A percentile compares a stretch with the other conserved stretches of the same genome.
Evolutionary conservation across 139 green algal genomes (phyloP).

Genomic region (Trebouxia sp.): DNA sequence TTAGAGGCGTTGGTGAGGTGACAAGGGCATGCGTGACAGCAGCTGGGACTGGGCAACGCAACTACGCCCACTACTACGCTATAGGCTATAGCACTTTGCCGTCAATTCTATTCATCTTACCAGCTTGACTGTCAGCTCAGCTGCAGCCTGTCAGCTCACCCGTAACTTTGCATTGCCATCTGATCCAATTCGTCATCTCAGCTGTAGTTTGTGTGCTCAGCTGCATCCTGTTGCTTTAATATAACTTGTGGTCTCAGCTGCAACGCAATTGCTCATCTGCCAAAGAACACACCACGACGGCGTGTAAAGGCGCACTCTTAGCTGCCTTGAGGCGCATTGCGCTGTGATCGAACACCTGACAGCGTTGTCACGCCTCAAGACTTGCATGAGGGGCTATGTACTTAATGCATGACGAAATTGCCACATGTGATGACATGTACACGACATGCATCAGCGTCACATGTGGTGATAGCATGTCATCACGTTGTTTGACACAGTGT

Average conservation of each 20-base stretch:
- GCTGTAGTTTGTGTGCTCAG: slow-evolving; percentile 20
- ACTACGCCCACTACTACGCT: neutral
- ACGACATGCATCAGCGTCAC: slow-evolving; percentile 24
- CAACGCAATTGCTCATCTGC: slow-evolving; percentile 16
- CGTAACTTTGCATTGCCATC: slow-evolving; percentile 24
- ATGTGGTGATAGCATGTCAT: slow-evolving; percentile 23
- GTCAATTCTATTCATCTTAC: slow-evolving; percentile 21
- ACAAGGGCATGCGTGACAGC: neutral
- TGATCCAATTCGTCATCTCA: slow-evolving; percentile 26
- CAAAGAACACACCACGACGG: slow-evolving; percentile 1
- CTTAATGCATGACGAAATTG: slow-evolving; percentile 20
- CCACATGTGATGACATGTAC: slow-evolving; percentile 24
- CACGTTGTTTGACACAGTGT: slow-evolving; percentile 24
- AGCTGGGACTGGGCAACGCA: neutral
- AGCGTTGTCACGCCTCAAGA: slow-evolving; percentile 22
- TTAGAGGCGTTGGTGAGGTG: too few species aligned
- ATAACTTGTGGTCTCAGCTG: slow-evolving; percentile 21
- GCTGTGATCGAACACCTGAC: slow-evolving; percentile 21
- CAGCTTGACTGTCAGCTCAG: slow-evolving; percentile 22
- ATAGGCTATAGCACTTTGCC: neutral
- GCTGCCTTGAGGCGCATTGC: slow-evolving; percentile 13
- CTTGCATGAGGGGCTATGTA: slow-evolving; percentile 24
- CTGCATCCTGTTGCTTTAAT: slow-evolving; percentile 17
- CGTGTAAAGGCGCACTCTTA: slow-evolving; percentile 23
- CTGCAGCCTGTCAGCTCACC: slow-evolving; percentile 22